phyloP scores from a whole-genome alignment of 768 basidiomycete genomes.

The Rhodotorula toruloides region DNA sequence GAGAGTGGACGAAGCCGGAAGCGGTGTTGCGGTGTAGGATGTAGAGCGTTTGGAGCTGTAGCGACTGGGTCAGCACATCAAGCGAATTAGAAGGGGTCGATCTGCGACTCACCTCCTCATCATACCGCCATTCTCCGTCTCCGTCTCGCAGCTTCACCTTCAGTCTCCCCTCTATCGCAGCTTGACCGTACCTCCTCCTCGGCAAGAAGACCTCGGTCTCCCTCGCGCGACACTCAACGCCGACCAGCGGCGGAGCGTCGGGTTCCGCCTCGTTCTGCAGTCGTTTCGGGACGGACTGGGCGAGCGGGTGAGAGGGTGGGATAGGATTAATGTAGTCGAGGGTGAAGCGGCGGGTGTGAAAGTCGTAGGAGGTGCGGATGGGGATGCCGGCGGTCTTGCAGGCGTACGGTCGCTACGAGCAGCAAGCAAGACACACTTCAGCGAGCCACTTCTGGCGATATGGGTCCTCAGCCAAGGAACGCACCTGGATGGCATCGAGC shows the following conservation, averaged over 20 bases:
- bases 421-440: not conserved
- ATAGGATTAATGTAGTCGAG: slow-evolving; percentile 61
- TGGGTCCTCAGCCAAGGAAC: slow-evolving; percentile 28
- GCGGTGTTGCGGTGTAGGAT: slow-evolving; percentile 49
- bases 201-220: slow-evolving; percentile 84
- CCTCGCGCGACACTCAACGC: slow-evolving; percentile 48
- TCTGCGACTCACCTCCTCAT: slow-evolving; percentile 48
- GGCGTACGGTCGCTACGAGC: slow-evolving; percentile 73
- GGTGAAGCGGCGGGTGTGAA: slow-evolving; percentile 28
- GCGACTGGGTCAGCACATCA: not conserved
- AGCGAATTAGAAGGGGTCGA: not conserved
- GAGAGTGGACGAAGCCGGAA: slow-evolving; percentile 30
- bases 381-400: slow-evolving; percentile 86
- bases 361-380: slow-evolving; percentile 20
- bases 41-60: slow-evolving; percentile 64
- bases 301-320: slow-evolving; percentile 25
- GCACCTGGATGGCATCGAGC: slow-evolving; percentile 63
- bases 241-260: slow-evolving; percentile 49
- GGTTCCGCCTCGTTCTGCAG: slow-evolving; percentile 40
- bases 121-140: slow-evolving; percentile 54
- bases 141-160: slow-evolving; percentile 60
- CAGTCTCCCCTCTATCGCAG: slow-evolving; percentile 49
- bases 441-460: not conserved
- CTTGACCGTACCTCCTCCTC: slow-evolving; percentile 52
- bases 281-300: slow-evolving; percentile 2